phyloP scores from a whole-genome alignment of 495 filamentous ascomycete species.

The Collariella sp. region DNA sequence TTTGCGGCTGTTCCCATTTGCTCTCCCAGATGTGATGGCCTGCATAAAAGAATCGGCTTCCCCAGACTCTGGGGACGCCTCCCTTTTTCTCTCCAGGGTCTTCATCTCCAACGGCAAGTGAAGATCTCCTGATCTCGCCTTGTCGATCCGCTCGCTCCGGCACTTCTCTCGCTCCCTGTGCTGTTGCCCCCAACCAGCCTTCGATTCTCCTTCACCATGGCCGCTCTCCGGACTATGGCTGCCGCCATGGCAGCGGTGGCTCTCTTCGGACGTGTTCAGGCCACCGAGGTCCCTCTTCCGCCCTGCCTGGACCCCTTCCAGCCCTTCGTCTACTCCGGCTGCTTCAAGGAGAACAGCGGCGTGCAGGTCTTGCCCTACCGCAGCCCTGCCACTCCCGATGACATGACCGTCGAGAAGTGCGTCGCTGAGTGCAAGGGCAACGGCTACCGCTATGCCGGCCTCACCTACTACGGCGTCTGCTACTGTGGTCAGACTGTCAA shows the following conservation, averaged over 20 bases:
- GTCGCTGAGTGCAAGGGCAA: constrained; percentile 48
- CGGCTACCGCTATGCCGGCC: constrained; percentile 45
- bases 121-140: constrained; percentile 1
- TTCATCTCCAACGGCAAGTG: background rate
- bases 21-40: background rate
- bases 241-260: constrained; percentile 28
- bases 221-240: constrained; percentile 18
- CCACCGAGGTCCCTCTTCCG: constrained; percentile 33
- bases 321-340: constrained; percentile 45
- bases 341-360: constrained; percentile 35
- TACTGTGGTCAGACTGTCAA: constrained; percentile 44
- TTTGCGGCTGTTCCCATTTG: background rate
- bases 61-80: background rate
- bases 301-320: constrained; percentile 36
- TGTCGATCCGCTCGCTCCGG: background rate
- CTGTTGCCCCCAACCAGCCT: background rate
- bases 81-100: constrained; percentile 3
- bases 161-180: background rate
- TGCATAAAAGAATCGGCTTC: background rate
- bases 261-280: constrained; percentile 24
- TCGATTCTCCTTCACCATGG: constrained; percentile 15
- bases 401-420: constrained; percentile 46
- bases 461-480: constrained; percentile 48
- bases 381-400: constrained; percentile 26
- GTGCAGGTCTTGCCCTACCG: constrained; percentile 35